phyloP scores from a whole-genome alignment of 192 early-diverging fungal species.

The Podochytrium sp. region DNA sequence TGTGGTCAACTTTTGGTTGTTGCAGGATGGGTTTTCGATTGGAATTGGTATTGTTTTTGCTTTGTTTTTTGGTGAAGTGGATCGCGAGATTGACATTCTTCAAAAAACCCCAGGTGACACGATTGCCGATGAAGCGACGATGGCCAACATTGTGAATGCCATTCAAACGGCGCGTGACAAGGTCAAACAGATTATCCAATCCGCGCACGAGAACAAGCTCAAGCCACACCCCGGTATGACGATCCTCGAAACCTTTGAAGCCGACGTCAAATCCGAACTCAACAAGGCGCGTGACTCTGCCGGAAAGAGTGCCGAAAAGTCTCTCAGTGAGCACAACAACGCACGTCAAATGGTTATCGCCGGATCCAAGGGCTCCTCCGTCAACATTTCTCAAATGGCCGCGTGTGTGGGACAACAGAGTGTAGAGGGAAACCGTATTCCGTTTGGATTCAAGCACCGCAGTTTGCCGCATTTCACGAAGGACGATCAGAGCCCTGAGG shows the following conservation, averaged over 20 bases:
- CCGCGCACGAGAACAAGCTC: slow-evolving; percentile 83
- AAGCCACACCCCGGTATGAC: slow-evolving; percentile 90
- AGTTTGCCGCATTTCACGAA: slow-evolving; percentile 97
- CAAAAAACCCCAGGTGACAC: too few species aligned
- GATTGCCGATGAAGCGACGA: slow-evolving; percentile 84
- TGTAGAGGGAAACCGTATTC: slow-evolving; percentile 99
- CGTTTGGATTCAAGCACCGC: slow-evolving; percentile 93
- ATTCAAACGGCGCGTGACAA: slow-evolving; percentile 77
- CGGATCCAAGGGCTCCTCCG: slow-evolving; percentile 94
- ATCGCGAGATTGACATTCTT: too few species aligned
- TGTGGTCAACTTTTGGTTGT: slow-evolving; percentile 94
- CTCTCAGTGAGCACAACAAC: slow-evolving; percentile 91
- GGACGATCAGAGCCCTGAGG: slow-evolving; percentile 94
- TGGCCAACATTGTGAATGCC: slow-evolving; percentile 75
- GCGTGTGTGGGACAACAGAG: slow-evolving; percentile 99
- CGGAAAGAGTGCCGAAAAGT: slow-evolving; percentile 80
- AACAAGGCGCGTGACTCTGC: slow-evolving; percentile 91
- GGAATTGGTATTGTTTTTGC: too few species aligned
- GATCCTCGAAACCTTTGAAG: slow-evolving; percentile 89
- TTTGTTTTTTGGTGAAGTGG: too few species aligned
- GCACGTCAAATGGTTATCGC: slow-evolving; percentile 95
- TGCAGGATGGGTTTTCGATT: slow-evolving; percentile 94
- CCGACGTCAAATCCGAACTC: slow-evolving; percentile 81
- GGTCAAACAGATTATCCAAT: slow-evolving; percentile 78
- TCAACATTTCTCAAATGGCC: slow-evolving; percentile 98